Conservation (phyloP, 1,284 basidiomycete species). For the Tilletiaria anomala region DNA sequence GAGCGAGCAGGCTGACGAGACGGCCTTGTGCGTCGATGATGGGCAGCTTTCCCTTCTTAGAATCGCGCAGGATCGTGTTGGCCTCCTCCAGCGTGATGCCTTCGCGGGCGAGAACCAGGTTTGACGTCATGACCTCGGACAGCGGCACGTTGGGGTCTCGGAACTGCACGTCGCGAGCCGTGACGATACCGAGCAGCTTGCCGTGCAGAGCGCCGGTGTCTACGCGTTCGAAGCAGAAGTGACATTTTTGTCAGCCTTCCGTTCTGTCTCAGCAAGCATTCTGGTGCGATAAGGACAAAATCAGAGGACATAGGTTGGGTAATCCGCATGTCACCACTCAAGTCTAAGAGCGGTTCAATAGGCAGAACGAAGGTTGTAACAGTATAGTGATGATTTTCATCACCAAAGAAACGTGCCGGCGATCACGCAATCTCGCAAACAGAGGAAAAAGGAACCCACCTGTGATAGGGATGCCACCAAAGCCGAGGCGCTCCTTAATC, state of each 20-base stretch:
- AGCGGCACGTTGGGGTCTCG: conserved; percentile 56
- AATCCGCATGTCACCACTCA: conserved; percentile 58
- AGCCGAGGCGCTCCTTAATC: conserved; percentile 81
- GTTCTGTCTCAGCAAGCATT: not conserved
- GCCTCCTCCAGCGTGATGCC: conserved; percentile 65
- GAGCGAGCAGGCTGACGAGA: conserved; percentile 41
- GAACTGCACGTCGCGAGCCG: conserved; percentile 92
- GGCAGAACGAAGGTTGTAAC: conserved; percentile 79
- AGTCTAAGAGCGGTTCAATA: conserved; percentile 52
- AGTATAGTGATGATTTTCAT: conserved; percentile 45
- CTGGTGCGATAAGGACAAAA: not conserved
- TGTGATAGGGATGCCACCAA: conserved; percentile 94
- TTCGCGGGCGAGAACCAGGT: conserved; percentile 32
- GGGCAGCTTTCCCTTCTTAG: conserved; percentile 91
- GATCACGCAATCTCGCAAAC: not conserved
- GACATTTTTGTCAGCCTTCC: not conserved
- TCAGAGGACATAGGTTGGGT: conserved; percentile 42
- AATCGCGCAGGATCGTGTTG: conserved; percentile 84
- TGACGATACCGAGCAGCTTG: conserved; percentile 91
- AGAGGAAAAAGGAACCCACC: conserved; percentile 47
- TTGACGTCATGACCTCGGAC: conserved; percentile 69
- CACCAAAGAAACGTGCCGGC: conserved; percentile 15
- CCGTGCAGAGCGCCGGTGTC: conserved; percentile 74
- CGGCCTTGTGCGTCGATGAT: conserved; percentile 32
- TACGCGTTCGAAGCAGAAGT: conserved; percentile 36